Conservation (phyloP, 2,329 filamentous ascomycete species). For the Alternaria brassicae region DNA sequence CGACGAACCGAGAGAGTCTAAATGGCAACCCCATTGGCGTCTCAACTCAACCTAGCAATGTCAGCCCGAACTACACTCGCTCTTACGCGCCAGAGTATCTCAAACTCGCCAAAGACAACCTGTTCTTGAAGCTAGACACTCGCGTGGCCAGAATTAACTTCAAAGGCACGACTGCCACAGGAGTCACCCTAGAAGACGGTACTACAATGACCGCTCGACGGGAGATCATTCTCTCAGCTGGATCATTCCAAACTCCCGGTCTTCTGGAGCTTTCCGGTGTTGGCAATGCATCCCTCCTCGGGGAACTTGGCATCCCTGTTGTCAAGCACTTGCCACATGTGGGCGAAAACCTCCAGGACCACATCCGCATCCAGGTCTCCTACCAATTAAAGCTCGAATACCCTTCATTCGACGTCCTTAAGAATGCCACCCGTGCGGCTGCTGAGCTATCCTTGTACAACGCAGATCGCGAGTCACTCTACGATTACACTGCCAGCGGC, state of each 20-base stretch:
- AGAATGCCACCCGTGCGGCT: constrained; percentile 44
- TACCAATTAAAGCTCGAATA: constrained; percentile 34
- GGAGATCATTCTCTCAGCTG: constrained; percentile 40
- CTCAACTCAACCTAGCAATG: constrained; percentile 59
- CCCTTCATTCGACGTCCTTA: constrained; percentile 33
- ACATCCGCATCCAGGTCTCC: constrained; percentile 37
- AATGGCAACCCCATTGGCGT: constrained; percentile 60
- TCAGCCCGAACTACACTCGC: constrained; percentile 57
- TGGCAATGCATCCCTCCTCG: constrained; percentile 25
- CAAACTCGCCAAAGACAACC: constrained; percentile 52
- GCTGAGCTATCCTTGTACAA: constrained; percentile 52
- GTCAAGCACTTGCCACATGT: constrained; percentile 30
- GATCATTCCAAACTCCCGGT: constrained; percentile 35
- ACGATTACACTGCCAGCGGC: constrained; percentile 52
- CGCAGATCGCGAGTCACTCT: constrained; percentile 43
- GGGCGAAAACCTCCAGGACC: constrained; percentile 45
- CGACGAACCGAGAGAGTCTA: constrained; percentile 55
- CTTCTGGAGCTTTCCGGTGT: constrained; percentile 39
- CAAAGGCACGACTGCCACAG: constrained; percentile 33
- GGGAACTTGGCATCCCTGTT: constrained; percentile 27
- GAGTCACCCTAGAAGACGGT: constrained; percentile 44
- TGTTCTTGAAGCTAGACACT: constrained; percentile 50
- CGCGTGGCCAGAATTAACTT: constrained; percentile 53
- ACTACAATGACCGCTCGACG: constrained; percentile 38
- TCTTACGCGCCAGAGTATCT: constrained; percentile 60